These are phyloP conservation scores for Xylariaceae sp. DNA, from an alignment of 2,329 filamentous ascomycete species.

Conservation along the genomic window DNA sequence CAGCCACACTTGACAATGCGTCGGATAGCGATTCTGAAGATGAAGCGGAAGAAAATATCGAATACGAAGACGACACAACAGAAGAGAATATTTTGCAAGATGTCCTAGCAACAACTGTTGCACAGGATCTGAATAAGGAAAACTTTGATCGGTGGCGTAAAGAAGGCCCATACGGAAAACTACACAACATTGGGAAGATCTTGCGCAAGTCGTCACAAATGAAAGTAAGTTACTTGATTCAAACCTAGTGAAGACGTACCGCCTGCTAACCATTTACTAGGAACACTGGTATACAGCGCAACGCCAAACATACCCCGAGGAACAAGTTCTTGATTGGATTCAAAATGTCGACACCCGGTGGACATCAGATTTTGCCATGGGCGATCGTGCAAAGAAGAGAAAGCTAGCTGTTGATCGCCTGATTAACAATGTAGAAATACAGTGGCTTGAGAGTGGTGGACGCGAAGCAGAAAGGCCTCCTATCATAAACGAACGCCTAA, in stretches of 20 bases:
- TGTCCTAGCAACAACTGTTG: background rate
- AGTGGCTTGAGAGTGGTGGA: background rate
- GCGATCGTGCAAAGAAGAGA: background rate
- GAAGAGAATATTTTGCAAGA: background rate
- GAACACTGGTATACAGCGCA: too few species aligned
- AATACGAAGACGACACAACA: background rate
- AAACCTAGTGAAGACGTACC: too few species aligned
- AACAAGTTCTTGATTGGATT: background rate
- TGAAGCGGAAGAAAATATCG: background rate
- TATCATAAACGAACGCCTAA: background rate
- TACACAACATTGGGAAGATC: background rate
- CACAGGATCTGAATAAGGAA: background rate
- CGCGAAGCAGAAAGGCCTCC: background rate
- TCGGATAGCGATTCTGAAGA: background rate
- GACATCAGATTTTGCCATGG: background rate
- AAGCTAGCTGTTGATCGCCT: background rate
- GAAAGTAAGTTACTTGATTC: too few species aligned
- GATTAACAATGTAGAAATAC: background rate
- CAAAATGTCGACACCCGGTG: background rate
- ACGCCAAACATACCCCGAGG: too few species aligned
- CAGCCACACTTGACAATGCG: background rate
- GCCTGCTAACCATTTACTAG: too few species aligned
- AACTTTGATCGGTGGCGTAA: background rate
- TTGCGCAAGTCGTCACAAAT: too few species aligned
- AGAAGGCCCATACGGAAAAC: background rate